Evolutionary conservation across 495 filamentous ascomycete genomes (phyloP).

Genomic region (Letharia lupina): DNA sequence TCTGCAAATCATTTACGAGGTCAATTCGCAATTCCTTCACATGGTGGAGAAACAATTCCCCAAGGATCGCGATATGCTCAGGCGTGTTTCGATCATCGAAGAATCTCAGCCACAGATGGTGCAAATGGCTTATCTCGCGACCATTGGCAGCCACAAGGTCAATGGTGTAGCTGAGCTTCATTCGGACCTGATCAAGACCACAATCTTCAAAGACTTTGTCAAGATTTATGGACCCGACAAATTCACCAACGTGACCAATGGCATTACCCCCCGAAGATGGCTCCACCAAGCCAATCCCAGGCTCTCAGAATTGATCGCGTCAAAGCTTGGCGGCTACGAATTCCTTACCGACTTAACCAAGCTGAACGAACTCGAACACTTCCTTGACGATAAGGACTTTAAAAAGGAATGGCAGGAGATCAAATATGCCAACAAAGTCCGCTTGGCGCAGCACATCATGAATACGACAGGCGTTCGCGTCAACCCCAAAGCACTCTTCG

Average conservation of each 20-base stretch:
- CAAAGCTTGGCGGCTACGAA: constrained; percentile 70
- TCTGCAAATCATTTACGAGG: constrained; percentile 96
- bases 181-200: constrained; percentile 92
- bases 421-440: constrained; percentile 70
- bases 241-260: constrained; percentile 98
- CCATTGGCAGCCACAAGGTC: constrained; percentile 97
- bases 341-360: constrained; percentile 84
- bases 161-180: constrained; percentile 97
- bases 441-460: constrained; percentile 83
- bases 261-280: constrained; percentile 91
- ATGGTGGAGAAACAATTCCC: constrained; percentile 82
- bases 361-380: constrained; percentile 72
- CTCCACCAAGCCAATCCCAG: constrained; percentile 94
- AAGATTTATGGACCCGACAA: constrained; percentile 88
- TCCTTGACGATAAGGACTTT: constrained; percentile 78
- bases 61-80: constrained; percentile 74
- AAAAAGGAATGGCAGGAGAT: constrained; percentile 86
- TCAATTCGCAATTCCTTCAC: constrained; percentile 92
- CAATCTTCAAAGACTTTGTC: constrained; percentile 99
- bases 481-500: constrained; percentile 82
- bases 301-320: constrained; percentile 83
- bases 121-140: constrained; percentile 89
- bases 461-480: constrained; percentile 66
- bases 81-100: constrained; percentile 88
- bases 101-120: constrained; percentile 97